Percentiles rank a stretch among this genome's conserved stretches.
Evolutionary conservation across 176 grass and related monocot species (phyloP).

Genomic region (Lolium perenne): DNA sequence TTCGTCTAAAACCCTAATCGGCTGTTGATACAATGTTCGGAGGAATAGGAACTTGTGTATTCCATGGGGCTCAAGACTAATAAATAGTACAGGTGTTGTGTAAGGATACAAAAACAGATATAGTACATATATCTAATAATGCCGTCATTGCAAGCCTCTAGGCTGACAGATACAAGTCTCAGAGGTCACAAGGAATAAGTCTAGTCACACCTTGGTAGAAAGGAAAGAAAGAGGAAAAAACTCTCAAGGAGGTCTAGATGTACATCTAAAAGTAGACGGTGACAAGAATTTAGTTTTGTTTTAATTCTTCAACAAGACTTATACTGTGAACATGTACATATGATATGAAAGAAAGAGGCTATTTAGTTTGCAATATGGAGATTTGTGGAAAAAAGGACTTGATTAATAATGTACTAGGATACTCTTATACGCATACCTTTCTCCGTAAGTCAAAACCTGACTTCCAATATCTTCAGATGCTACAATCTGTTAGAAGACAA

Average conservation of each 20-base stretch:
- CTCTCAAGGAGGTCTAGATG: neutral
- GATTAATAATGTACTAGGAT: neutral
- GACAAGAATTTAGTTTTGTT: neutral
- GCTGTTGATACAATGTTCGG: neutral
- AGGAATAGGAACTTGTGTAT: neutral
- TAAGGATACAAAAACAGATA: neutral
- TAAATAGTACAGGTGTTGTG: neutral
- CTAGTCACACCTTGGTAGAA: constrained; percentile 5
- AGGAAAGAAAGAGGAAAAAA: constrained; percentile 19
- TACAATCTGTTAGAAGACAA: constrained; percentile 51
- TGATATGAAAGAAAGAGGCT: neutral
- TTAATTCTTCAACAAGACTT: neutral
- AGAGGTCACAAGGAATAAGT: neutral
- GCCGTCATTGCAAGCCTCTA: neutral
- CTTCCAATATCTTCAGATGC: constrained; percentile 91
- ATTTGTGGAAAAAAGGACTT: neutral
- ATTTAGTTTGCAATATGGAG: neutral
- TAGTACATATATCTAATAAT: neutral
- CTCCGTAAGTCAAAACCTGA: constrained; percentile 84
- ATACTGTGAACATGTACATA: neutral
- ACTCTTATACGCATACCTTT: constrained; percentile 53
- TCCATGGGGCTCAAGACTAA: neutral
- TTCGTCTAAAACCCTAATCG: neutral
- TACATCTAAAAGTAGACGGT: neutral
- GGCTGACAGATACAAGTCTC: neutral